These are phyloP conservation scores for Agaricus subrufescens DNA, from an alignment of 768 basidiomycete species.

Conservation along the genomic window DNA sequence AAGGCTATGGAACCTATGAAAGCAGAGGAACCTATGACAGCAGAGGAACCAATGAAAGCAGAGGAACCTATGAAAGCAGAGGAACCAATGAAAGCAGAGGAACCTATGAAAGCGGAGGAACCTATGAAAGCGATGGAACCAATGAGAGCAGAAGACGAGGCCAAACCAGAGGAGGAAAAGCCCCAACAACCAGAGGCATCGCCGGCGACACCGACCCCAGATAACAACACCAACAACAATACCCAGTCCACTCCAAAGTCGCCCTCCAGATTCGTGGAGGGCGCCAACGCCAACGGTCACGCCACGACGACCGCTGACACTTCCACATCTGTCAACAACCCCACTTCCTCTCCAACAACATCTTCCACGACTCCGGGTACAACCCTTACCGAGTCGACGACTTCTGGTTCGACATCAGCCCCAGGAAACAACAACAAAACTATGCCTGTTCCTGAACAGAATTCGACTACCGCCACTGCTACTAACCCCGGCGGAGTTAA, in stretches of 20 bases:
- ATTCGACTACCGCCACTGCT: too few relatives aligned
- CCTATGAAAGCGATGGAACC: not conserved
- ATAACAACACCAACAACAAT: not conserved
- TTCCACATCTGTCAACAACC: slow-evolving; percentile 11
- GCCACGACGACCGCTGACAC: slow-evolving; percentile 7
- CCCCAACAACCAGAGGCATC: not conserved
- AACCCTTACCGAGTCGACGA: slow-evolving; percentile 15
- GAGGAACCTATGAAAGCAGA: too few relatives aligned
- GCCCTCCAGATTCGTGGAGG: not conserved
- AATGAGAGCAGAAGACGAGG: not conserved
- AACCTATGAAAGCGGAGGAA: not conserved
- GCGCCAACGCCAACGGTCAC: not conserved
- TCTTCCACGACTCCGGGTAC: slow-evolving; percentile 16
- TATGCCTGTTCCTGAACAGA: too few relatives aligned
- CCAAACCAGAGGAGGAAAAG: not conserved
- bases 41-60: too few relatives aligned
- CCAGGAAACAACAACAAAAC: not conserved
- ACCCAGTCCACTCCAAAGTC: slow-evolving; percentile 1
- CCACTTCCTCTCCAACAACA: slow-evolving; percentile 20
- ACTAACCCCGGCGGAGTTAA: not conserved
- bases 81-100: not conserved
- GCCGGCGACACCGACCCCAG: slow-evolving; percentile 2
- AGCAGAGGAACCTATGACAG: too few relatives aligned
- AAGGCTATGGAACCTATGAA: too few relatives aligned
- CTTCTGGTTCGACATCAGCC: slow-evolving; percentile 25